Conservation (phyloP, 192 early-diverging fungal species). For the Backusella parvicylindrica region DNA sequence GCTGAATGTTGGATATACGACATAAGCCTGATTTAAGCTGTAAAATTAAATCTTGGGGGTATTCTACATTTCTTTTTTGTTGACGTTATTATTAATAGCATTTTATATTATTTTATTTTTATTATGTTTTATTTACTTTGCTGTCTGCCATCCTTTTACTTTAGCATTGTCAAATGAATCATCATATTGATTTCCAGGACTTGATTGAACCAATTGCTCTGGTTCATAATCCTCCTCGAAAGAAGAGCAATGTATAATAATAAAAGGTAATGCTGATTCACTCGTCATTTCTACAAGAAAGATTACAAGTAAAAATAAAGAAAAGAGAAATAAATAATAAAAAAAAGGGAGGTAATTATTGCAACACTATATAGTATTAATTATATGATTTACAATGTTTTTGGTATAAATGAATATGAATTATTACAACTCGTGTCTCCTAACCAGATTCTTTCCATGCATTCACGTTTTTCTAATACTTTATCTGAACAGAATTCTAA, state of each 20-base stretch:
- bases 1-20: conserved; percentile 61
- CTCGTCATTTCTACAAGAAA: neutral
- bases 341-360: neutral
- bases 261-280: neutral
- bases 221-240: conserved; percentile 24
- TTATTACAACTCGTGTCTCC: neutral
- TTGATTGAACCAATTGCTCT: conserved; percentile 33
- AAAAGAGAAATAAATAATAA: neutral
- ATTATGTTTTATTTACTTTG: conserved; percentile 30
- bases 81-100: neutral
- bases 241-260: conserved; percentile 11
- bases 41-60: conserved; percentile 68
- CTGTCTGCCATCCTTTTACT: conserved; percentile 49
- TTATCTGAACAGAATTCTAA: neutral
- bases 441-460: conserved; percentile 1
- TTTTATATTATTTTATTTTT: neutral
- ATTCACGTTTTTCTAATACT: neutral
- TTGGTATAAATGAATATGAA: neutral
- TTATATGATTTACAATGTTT: neutral
- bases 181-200: conserved; percentile 21
- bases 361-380: neutral
- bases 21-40: conserved; percentile 49
- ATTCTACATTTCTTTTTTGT: conserved; percentile 26
- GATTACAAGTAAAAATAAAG: neutral
- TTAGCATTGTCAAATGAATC: conserved; percentile 12